Percentiles rank a stretch among this genome's conserved stretches.
Evolutionary conservation across 495 filamentous ascomycete genomes (phyloP).

Genomic region (Haplographium delicatum): DNA sequence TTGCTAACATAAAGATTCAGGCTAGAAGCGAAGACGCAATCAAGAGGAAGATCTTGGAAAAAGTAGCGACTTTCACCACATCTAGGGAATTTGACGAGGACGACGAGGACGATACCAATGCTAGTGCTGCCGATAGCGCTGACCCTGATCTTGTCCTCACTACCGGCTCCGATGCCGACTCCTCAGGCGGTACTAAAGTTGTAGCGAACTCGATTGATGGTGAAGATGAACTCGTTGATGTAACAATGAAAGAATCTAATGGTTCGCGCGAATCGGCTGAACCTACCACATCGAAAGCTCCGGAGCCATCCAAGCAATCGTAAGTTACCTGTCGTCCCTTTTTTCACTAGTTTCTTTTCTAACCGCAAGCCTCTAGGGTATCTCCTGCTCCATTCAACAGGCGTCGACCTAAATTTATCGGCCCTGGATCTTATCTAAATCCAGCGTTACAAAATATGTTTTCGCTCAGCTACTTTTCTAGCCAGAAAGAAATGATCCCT

Average conservation of each 20-base stretch:
- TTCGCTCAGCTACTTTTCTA: constrained; percentile 54
- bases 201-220: constrained; percentile 74
- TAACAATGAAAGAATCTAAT: constrained; percentile 66
- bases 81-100: constrained; percentile 26
- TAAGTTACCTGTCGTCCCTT: background rate
- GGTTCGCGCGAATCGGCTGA: background rate
- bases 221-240: constrained; percentile 86
- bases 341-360: background rate
- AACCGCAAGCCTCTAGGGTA: background rate
- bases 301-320: background rate
- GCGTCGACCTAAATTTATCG: constrained; percentile 20
- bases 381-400: constrained; percentile 11
- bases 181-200: constrained; percentile 61
- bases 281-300: background rate
- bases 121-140: constrained; percentile 40
- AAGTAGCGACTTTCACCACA: constrained; percentile 38
- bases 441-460: constrained; percentile 63
- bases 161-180: constrained; percentile 68
- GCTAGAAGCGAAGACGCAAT: constrained; percentile 45
- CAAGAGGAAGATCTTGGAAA: constrained; percentile 44
- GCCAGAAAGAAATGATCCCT: constrained; percentile 50
- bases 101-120: constrained; percentile 44
- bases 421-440: constrained; percentile 24
- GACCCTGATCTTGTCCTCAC: constrained; percentile 70
- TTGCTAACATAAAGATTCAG: constrained; percentile 5